Base-by-base conservation (phyloP, 768 basidiomycete species). In the Boletus patriciae region DNA sequence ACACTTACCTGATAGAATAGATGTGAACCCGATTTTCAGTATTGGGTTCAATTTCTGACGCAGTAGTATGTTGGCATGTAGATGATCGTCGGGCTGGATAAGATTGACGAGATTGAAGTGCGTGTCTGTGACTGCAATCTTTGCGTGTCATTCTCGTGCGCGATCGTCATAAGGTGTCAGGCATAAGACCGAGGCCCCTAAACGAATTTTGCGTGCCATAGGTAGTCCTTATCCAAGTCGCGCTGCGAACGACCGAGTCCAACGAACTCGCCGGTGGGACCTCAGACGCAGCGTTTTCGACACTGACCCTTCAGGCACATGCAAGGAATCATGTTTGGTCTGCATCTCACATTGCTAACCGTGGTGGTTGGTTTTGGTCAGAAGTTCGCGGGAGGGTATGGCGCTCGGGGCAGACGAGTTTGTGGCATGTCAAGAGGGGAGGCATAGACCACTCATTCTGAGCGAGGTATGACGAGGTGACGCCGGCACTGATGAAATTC, bases 351-450 rank as follows among this genome's bases (percentile, higher is more conserved):
- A 7, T 74, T 94, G 40, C 72, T 94, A 55, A 91, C 80, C 13
- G 86, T 89, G 7, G 92, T 88, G 5, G 92, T 94, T 70, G 42
- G 94, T 94, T 73, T 76, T 93, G 60, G 87, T 92, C 21, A 89
- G 90, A 6, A 89, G 87, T 67, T 74, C 94, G 70, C 78, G 92
- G 3, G 92, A 94, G 70, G 92, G 92, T 0, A 94, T 94, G 92
- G 91, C 91, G 12, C 72, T 93, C 18, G 70, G 80, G 45, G 85
- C 87, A 2, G 90, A 92, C 66, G 90, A 93, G 68, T 92, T 83
- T 66, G 90, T 94, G 13, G 89, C 90, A 69, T 93, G 91, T 64
- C 92, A 93, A 68, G 87, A 90, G 64, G 84, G 61, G 43, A 66
- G 60, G n/a, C 78, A 82, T 57, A 75, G 90, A 50, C 87, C 89